Evolutionary conservation across 1,284 basidiomycete species (phyloP).

Genomic region (Ganoderma boninense): DNA sequence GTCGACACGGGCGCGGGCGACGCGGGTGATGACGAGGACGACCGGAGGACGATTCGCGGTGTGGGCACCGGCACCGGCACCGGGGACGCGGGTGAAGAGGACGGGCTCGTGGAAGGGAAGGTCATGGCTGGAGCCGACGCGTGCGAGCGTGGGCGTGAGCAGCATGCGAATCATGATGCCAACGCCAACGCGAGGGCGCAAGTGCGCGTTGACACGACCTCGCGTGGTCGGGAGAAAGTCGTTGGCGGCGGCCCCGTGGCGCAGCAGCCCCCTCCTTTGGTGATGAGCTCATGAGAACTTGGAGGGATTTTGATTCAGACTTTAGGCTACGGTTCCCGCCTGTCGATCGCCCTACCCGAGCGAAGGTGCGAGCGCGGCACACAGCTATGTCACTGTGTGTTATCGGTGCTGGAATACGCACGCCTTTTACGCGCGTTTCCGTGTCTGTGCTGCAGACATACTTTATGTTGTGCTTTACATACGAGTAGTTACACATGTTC

Average conservation of each 20-base stretch:
- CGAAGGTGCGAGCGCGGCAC: constrained; percentile 5
- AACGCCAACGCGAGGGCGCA: constrained; percentile 20
- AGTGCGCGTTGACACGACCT: constrained; percentile 6
- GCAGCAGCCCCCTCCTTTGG: constrained; percentile 25
- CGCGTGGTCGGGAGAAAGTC: constrained; percentile 35
- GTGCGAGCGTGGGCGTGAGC: constrained; percentile 10
- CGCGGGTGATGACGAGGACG: constrained; percentile 53
- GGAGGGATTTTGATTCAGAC: not conserved
- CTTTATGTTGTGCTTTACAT: constrained; percentile 3
- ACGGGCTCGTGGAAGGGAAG: constrained; percentile 42
- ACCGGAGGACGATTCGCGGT: constrained; percentile 64
- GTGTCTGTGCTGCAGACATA: not conserved
- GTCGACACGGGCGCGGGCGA: constrained; percentile 25
- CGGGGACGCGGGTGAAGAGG: constrained; percentile 46
- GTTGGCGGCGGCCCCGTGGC: constrained; percentile 18
- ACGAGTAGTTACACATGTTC: constrained; percentile 8
- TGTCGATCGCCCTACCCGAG: constrained; percentile 4
- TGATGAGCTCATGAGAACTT: constrained; percentile 20
- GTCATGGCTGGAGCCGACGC: constrained; percentile 8
- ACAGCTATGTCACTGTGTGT: not conserved
- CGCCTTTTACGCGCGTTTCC: constrained; percentile 1
- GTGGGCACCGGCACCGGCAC: constrained; percentile 35
- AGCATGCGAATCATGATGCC: not conserved
- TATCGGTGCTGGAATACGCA: not conserved
- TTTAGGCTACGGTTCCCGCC: not conserved